Percentiles rank a stretch among this genome's conserved stretches.
These are phyloP conservation scores for Magnusiomyces suaveolens DNA, from an alignment of 1,139 yeast genomes.

Conservation along the genomic window DNA sequence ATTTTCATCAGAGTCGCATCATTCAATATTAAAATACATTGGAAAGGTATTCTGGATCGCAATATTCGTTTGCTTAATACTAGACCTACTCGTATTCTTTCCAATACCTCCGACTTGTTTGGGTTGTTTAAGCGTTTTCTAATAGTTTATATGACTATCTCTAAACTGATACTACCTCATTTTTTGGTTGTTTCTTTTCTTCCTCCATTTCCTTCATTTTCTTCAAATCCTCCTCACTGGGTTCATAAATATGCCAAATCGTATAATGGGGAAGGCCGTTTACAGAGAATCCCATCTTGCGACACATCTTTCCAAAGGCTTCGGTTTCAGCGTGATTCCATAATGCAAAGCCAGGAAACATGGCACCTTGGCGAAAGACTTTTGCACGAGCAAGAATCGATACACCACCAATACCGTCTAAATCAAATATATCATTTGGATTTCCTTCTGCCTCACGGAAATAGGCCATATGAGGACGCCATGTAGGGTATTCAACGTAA, in stretches of 20 bases:
- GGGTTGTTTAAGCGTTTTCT: no score
- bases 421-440: conserved; percentile 77
- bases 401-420: conserved; percentile 91
- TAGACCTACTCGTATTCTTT: no score
- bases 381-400: conserved; percentile 69
- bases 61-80: background rate
- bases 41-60: background rate
- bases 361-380: conserved; percentile 71
- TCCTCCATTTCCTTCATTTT: conserved; percentile 65
- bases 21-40: background rate
- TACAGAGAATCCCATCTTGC: conserved; percentile 70
- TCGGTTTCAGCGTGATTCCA: conserved; percentile 89
- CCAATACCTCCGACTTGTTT: no score
- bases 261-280: conserved; percentile 81
- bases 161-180: background rate
- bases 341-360: conserved; percentile 83
- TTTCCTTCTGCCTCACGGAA: conserved; percentile 74
- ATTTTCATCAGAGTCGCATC: no score
- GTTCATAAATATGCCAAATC: conserved; percentile 88
- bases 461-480: conserved; percentile 88
- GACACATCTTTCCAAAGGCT: conserved; percentile 79
- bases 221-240: conserved; percentile 81
- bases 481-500: conserved; percentile 82
- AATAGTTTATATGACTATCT: no score
- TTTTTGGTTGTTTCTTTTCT: conserved; percentile 35